Evolutionary conservation across 768 basidiomycete genomes (phyloP).

Genomic region (Suillus occidentalis): DNA sequence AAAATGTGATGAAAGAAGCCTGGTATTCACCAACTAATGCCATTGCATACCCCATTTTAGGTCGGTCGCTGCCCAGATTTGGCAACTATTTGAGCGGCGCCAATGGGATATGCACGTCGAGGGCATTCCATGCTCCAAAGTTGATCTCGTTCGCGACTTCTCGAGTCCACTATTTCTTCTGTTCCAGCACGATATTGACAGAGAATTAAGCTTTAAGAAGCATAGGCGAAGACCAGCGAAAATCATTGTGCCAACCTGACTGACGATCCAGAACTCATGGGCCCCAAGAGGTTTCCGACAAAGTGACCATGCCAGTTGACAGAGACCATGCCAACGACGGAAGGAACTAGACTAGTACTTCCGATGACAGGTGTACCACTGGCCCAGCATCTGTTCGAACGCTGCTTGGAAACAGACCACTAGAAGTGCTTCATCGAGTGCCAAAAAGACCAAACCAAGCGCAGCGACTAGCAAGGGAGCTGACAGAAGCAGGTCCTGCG

Average conservation of each 20-base stretch:
- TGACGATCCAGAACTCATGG: slow-evolving; percentile 1
- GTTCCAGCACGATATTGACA: not conserved
- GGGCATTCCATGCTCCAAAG: not conserved
- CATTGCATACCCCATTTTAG: slow-evolving; percentile 6
- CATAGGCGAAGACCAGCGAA: not conserved
- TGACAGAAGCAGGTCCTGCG: not conserved
- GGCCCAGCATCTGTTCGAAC: not conserved
- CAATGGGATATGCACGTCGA: not conserved
- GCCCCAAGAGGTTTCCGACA: not conserved
- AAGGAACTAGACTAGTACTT: not conserved
- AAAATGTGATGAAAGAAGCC: slow-evolving; percentile 22
- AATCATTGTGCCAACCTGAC: not conserved
- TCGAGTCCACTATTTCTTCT: not conserved
- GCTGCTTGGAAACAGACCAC: not conserved
- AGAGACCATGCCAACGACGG: not conserved
- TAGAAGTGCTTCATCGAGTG: not conserved
- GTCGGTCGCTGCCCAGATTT: slow-evolving; percentile 21
- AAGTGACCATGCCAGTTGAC: not conserved
- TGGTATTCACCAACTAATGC: slow-evolving; percentile 22
- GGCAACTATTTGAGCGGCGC: slow-evolving; percentile 23
- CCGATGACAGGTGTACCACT: not conserved
- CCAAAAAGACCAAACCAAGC: not conserved
- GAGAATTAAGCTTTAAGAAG: slow-evolving; percentile 3
- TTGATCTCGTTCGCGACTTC: not conserved
- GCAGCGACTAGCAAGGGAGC: not conserved